Base-by-base conservation (phyloP, 2,329 filamentous ascomycete species). In the Arthrinium puccinioides region DNA sequence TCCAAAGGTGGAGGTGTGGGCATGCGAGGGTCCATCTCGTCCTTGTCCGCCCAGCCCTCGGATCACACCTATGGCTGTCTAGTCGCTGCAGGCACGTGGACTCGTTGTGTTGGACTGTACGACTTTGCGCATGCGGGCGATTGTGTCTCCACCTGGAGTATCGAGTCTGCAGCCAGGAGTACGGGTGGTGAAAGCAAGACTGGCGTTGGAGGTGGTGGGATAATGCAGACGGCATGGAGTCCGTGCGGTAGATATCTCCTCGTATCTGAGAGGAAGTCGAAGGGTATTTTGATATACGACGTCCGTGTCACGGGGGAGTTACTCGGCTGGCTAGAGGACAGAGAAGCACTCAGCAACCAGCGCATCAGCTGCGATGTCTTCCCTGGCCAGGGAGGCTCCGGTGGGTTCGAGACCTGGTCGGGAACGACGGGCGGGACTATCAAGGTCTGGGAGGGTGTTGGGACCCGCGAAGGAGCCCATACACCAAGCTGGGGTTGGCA, bases 41-140 rank as follows among this genome's bases (percentile, higher is more conserved):
- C 76, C 1, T 59, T 82, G 0, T 61, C 68, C n/a, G 55, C 65
- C 3, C 72, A 72, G 37, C 62, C 61, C 0, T 43, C 54, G 0
- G 55, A 59, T 25, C 51, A 51, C 15, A 50, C 54, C 19, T 54
- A 51, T 3, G 41, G 36, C n/a, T 51, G 53, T 19, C 53, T 81
- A 20, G 44, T 81, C 23, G 77, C 76, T 0, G 78, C 78, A 1
- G 79, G 77, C 8, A 82, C 77, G 0, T 77, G 77, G 72, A 80
- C 74, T 1, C 64, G 78, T 2, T 78, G 72, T 66, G 56, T 82
- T 37, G 76, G 76, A 0, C 55, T 82, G 6, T 82, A 82, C 52
- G 78, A 82, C 52, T 59, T 78, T n/a, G 57, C 63, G 9, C 70
- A 74, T 3, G 59, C 70, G 2, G 71, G 74, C 34, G 59, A 67